These are phyloP conservation scores for Ophiostoma perfectum DNA, from an alignment of 2,329 filamentous ascomycete species.

Conservation along the genomic window DNA sequence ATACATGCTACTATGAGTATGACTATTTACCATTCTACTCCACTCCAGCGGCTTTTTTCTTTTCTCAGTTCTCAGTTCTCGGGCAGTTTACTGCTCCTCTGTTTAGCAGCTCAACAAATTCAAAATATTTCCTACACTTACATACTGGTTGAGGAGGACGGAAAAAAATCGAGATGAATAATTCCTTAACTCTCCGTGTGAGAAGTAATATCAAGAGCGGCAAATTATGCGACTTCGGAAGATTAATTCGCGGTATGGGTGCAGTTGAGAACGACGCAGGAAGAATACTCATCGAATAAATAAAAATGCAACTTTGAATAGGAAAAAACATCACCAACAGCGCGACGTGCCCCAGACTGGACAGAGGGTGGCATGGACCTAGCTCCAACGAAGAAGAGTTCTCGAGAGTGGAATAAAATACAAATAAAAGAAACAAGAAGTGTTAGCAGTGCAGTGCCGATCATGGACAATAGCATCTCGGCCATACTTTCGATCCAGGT, in stretches of 20 bases:
- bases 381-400: neutral
- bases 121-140: neutral
- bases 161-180: neutral
- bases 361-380: no score
- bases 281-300: no score
- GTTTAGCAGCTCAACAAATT: slow-evolving; percentile 2
- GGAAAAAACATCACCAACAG: no score
- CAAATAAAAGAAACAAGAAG: neutral
- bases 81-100: neutral
- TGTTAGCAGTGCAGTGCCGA: neutral
- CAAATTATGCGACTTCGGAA: no score
- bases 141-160: neutral
- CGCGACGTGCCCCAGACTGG: no score
- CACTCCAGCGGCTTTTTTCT: neutral
- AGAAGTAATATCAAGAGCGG: no score
- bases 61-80: neutral
- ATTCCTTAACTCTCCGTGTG: no score
- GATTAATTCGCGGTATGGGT: no score
- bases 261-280: no score
- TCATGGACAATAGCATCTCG: neutral
- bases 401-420: neutral
- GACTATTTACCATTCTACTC: no score
- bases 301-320: no score
- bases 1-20: neutral
- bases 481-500: neutral